Evolutionary conservation across 495 filamentous ascomycete genomes (phyloP).

Genomic region (Hypoxylon fuscum): DNA sequence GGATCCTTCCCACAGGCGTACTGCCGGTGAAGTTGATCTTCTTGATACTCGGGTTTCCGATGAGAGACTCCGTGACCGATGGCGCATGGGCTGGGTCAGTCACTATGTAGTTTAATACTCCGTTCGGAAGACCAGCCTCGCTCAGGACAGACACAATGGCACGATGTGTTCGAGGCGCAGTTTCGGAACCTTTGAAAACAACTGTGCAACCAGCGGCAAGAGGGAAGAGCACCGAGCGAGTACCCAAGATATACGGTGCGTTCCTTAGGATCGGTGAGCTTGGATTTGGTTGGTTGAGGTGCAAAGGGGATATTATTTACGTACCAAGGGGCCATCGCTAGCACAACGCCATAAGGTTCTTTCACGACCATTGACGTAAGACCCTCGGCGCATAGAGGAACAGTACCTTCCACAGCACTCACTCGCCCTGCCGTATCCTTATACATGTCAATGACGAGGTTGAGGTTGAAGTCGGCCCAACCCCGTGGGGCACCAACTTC

Average conservation of each 20-base stretch:
- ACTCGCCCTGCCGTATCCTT: slow-evolving; percentile 78
- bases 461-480: slow-evolving; percentile 72
- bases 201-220: slow-evolving; percentile 83
- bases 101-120: slow-evolving; percentile 67
- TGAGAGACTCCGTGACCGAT: slow-evolving; percentile 64
- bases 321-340: slow-evolving; percentile 87
- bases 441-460: slow-evolving; percentile 65
- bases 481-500: slow-evolving; percentile 70
- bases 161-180: slow-evolving; percentile 78
- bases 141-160: slow-evolving; percentile 73
- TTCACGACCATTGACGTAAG: slow-evolving; percentile 75
- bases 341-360: slow-evolving; percentile 82
- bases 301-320: slow-evolving; percentile 17
- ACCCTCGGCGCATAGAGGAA: slow-evolving; percentile 66
- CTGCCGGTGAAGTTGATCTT: slow-evolving; percentile 77
- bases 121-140: slow-evolving; percentile 74
- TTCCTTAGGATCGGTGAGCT: slow-evolving; percentile 65
- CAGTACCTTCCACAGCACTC: slow-evolving; percentile 64
- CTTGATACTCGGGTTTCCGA: slow-evolving; percentile 62
- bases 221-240: slow-evolving; percentile 74
- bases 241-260: slow-evolving; percentile 74
- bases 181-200: slow-evolving; percentile 80
- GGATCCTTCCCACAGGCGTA: slow-evolving; percentile 65
- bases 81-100: slow-evolving; percentile 62
- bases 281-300: slow-evolving; percentile 6